Evolutionary conservation across 116 monocot genomes (phyloP).

Genomic region (Phalaenopsis hybrid): DNA sequence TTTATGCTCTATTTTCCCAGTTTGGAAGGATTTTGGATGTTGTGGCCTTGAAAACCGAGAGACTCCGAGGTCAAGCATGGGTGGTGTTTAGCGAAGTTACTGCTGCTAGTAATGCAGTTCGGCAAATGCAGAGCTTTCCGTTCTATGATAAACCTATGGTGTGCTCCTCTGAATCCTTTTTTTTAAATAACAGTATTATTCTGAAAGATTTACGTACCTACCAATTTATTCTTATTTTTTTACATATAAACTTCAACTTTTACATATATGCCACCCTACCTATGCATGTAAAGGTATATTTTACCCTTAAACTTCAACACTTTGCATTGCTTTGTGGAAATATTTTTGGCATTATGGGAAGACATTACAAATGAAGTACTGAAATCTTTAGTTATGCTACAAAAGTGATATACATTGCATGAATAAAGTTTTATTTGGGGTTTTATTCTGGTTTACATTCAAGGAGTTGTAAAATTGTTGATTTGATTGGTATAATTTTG

Average conservation of each 20-base stretch:
- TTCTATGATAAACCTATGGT: constrained; percentile 98
- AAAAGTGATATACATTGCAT: not conserved
- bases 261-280: too few relatives aligned
- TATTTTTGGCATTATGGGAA: not conserved
- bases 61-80: constrained; percentile 94
- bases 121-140: constrained; percentile 92
- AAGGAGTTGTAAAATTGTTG: not conserved
- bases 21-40: constrained; percentile 93
- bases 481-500: not conserved
- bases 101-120: constrained; percentile 80
- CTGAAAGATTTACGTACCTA: not conserved
- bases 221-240: too few relatives aligned
- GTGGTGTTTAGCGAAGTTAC: constrained; percentile 89
- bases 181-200: not conserved
- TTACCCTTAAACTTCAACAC: too few relatives aligned
- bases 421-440: too few relatives aligned
- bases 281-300: too few relatives aligned
- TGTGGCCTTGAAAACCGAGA: constrained; percentile 73
- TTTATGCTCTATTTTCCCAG: constrained; percentile 88
- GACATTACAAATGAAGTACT: not conserved
- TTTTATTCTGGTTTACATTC: not conserved
- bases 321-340: not conserved
- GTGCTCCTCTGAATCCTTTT: not conserved
- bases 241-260: too few relatives aligned
- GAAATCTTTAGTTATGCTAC: not conserved